phyloP scores from a whole-genome alignment of 345 rosid genomes.

The Combretum micranthum region DNA sequence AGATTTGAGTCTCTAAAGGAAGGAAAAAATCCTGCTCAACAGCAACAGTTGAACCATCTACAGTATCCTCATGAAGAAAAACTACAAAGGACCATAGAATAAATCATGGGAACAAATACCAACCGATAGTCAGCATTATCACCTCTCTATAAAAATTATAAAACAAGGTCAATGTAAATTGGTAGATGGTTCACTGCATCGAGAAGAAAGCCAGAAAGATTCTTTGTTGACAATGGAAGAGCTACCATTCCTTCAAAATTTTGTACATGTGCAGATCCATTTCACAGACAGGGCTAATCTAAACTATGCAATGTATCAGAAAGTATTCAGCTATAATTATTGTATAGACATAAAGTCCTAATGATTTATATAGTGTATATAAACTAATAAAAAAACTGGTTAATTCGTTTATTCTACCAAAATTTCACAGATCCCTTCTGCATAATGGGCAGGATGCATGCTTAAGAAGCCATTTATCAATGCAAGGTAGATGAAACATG shows the following conservation, averaged over 20 bases:
- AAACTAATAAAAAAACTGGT: not conserved
- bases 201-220: not conserved
- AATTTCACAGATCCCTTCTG: constrained; percentile 70
- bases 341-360: constrained; percentile 3
- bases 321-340: constrained; percentile 1
- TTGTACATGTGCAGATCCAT: constrained; percentile 26
- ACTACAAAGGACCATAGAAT: too few relatives aligned
- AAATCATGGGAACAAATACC: too few relatives aligned
- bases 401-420: constrained; percentile 13
- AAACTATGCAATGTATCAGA: constrained; percentile 8
- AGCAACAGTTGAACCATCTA: too few relatives aligned
- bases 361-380: too few relatives aligned
- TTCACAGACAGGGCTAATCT: constrained; percentile 8
- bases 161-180: too few relatives aligned
- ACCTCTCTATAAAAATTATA: too few relatives aligned
- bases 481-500: constrained; percentile 96
- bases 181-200: too few relatives aligned
- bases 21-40: too few relatives aligned
- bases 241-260: constrained; percentile 20
- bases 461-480: constrained; percentile 83
- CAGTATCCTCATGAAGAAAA: too few relatives aligned
- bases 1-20: too few relatives aligned
- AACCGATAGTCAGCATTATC: too few relatives aligned
- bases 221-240: not conserved
- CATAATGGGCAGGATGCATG: constrained; percentile 97